Percentiles rank a stretch among this genome's conserved stretches.
phyloP scores from a whole-genome alignment of 345 rosid genomes.

The Mercurialis annua region DNA sequence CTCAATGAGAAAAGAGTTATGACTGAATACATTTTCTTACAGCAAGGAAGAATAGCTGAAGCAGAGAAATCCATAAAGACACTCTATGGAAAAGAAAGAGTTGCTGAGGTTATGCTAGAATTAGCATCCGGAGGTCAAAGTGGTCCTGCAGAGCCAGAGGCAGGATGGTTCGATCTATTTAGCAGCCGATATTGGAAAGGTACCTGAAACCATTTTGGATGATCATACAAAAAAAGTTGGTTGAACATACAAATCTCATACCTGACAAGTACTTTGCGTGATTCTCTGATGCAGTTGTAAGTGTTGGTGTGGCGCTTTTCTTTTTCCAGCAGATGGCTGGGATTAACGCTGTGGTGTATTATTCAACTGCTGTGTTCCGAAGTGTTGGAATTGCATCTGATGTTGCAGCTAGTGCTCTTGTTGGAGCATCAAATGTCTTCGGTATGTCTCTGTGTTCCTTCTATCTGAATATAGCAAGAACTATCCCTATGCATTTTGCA shows the following conservation, averaged over 20 bases:
- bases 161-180: constrained; percentile 96
- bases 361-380: constrained; percentile 95
- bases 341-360: constrained; percentile 96
- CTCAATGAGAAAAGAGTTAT: not conserved
- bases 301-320: constrained; percentile 97
- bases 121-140: constrained; percentile 60
- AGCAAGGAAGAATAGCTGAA: constrained; percentile 83
- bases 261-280: constrained; percentile 1
- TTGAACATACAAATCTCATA: not conserved
- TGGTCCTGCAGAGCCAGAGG: constrained; percentile 84
- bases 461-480: not conserved
- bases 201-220: constrained; percentile 22
- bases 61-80: constrained; percentile 78
- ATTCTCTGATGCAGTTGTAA: constrained; percentile 67
- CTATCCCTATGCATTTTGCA: not conserved
- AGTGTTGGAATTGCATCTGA: constrained; percentile 88
- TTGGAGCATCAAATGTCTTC: constrained; percentile 94
- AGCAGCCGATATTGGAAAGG: constrained; percentile 94
- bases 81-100: constrained; percentile 92
- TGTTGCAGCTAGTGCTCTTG: constrained; percentile 99
- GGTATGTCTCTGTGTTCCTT: constrained; percentile 37
- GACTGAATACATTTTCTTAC: constrained; percentile 19
- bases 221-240: not conserved
- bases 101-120: constrained; percentile 77
- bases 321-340: constrained; percentile 98